Percentiles rank a stretch among this genome's conserved stretches.
phyloP scores from a whole-genome alignment of 2,329 filamentous ascomycete species.

The Paraconiothyrium sp. region DNA sequence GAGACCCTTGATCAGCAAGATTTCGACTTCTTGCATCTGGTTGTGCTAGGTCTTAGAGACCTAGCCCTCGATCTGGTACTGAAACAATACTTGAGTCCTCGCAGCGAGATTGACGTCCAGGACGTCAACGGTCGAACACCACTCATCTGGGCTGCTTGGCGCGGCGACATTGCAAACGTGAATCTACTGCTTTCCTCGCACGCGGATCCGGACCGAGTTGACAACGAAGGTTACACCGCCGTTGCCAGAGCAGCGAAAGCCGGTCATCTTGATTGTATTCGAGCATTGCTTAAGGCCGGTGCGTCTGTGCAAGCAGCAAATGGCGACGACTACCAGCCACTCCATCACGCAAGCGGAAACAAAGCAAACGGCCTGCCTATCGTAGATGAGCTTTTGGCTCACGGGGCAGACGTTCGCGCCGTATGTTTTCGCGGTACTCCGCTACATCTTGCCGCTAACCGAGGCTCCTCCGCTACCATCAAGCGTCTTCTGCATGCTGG shows the following conservation, averaged over 20 bases:
- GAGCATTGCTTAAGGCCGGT: conserved; percentile 10
- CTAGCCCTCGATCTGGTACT: conserved; percentile 14
- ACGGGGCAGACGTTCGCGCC: conserved; percentile 12
- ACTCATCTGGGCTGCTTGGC: conserved; percentile 20
- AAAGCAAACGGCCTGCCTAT: conserved; percentile 9
- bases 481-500: conserved; percentile 4
- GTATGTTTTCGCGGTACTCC: conserved; percentile 12
- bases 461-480: conserved; percentile 11
- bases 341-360: conserved; percentile 18
- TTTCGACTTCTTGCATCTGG: conserved; percentile 18
- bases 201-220: conserved; percentile 13
- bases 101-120: conserved; percentile 12
- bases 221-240: conserved; percentile 16
- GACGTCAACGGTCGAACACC: conserved; percentile 23
- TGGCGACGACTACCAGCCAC: conserved; percentile 14
- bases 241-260: conserved; percentile 18
- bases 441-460: conserved; percentile 17
- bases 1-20: conserved; percentile 18
- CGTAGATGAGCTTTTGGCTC: conserved; percentile 2
- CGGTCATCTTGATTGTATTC: conserved; percentile 14
- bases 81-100: conserved; percentile 2
- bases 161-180: conserved; percentile 16
- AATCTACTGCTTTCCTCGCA: conserved; percentile 16
- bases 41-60: conserved; percentile 5
- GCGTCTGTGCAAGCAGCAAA: conserved; percentile 2